A percentile compares a stretch with the other conserved stretches of the same genome.
Conservation (phyloP, 495 filamentous ascomycete genomes). For the Trichoderma orchidacearum region DNA sequence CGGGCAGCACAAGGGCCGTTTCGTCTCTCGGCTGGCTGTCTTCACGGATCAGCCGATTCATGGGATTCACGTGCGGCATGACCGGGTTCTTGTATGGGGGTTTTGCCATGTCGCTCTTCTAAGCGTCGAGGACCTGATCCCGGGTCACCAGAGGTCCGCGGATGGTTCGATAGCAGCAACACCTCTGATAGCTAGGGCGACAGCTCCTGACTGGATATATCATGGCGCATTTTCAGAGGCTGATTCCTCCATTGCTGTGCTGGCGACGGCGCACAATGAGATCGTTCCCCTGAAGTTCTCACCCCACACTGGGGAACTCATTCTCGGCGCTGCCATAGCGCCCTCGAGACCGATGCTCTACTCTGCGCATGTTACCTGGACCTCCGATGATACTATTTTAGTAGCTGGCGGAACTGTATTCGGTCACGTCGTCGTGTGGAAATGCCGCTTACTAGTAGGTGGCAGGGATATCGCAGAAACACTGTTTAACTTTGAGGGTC, state of each 20-base stretch:
- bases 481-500: conserved; percentile 67
- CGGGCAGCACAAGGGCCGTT: conserved; percentile 4
- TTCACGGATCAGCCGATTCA: conserved; percentile 56
- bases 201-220: conserved; percentile 70
- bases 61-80: conserved; percentile 39
- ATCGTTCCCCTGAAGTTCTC: conserved; percentile 25
- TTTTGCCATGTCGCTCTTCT: conserved; percentile 23
- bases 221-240: conserved; percentile 45
- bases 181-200: conserved; percentile 9
- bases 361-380: conserved; percentile 57
- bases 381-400: conserved; percentile 44
- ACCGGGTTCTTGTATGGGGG: conserved; percentile 41
- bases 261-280: conserved; percentile 82
- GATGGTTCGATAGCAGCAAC: background rate
- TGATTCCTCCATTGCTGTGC: conserved; percentile 15
- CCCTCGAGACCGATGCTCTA: conserved; percentile 81
- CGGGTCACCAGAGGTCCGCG: background rate
- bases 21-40: conserved; percentile 28
- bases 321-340: conserved; percentile 34
- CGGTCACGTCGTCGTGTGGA: conserved; percentile 88
- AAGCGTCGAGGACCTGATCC: conserved; percentile 8
- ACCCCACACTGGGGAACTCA: conserved; percentile 6
- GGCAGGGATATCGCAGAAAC: conserved; percentile 18
- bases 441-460: conserved; percentile 26
- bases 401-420: conserved; percentile 85